These are phyloP conservation scores for Monilinia laxa DNA, from an alignment of 2,329 filamentous ascomycete genomes.

Conservation along the genomic window DNA sequence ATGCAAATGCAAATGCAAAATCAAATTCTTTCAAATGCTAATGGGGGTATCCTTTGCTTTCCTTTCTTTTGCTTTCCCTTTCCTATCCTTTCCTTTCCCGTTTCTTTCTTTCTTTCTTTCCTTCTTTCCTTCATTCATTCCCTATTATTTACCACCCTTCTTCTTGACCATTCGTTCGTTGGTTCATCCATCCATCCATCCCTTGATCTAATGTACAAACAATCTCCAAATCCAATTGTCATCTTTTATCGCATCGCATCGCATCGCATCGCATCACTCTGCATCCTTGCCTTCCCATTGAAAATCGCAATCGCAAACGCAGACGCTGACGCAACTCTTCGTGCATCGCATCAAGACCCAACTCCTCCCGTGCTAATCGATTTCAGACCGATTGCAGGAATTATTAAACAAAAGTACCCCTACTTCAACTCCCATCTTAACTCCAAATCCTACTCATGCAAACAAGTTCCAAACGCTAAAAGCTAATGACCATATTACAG, in stretches of 20 bases:
- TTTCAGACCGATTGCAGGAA: neutral
- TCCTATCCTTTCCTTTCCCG: neutral
- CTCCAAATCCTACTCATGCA: neutral
- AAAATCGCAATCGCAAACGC: no score
- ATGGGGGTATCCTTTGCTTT: slow-evolving; percentile 5
- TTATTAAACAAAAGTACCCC: neutral
- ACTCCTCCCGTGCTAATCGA: neutral
- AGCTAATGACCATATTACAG: neutral
- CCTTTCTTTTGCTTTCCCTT: neutral
- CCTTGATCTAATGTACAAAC: neutral
- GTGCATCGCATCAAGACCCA: neutral
- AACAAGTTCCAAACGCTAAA: neutral
- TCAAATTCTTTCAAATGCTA: neutral
- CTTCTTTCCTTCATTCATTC: neutral
- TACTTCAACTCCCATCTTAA: no score
- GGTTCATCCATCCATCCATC: neutral
- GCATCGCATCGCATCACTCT: no score
- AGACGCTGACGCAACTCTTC: neutral
- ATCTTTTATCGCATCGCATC: no score
- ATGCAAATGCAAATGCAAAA: neutral
- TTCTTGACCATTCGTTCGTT: neutral
- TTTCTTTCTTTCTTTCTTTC: neutral
- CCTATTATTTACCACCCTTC: neutral
- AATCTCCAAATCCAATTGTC: no score
- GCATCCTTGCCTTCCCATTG: no score